Conservation (phyloP, 306 rosid genomes). For the Senna siamea region DNA sequence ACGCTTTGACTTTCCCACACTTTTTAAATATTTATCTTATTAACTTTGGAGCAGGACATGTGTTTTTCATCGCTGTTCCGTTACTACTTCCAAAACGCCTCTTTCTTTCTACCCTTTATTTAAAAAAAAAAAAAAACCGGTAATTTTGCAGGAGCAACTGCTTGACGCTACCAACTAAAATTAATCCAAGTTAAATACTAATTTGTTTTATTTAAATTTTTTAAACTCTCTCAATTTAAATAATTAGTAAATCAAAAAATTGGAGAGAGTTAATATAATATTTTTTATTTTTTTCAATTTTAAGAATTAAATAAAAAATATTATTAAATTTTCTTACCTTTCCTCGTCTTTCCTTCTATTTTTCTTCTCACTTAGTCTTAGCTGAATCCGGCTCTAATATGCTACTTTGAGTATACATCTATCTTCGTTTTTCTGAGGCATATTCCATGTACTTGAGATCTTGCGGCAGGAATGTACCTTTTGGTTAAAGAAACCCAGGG, state of each 20-base stretch:
- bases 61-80: neutral
- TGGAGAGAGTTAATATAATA: too few species aligned
- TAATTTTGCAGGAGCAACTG: too few species aligned
- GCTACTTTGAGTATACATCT: neutral
- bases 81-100: neutral
- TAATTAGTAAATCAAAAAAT: too few species aligned
- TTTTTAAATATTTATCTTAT: neutral
- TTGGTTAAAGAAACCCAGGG: conserved; percentile 42
- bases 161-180: too few species aligned
- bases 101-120: neutral
- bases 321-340: too few species aligned
- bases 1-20: neutral
- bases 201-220: too few species aligned
- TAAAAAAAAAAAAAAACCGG: too few species aligned
- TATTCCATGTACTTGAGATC: conserved; percentile 35
- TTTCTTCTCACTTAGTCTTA: neutral
- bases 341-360: too few species aligned
- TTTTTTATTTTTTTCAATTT: too few species aligned
- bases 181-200: too few species aligned
- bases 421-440: conserved; percentile 12
- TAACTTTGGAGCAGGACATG: neutral
- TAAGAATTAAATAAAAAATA: too few species aligned
- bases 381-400: neutral
- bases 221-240: too few species aligned
- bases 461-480: conserved; percentile 26